Evolutionary conservation across 2,329 filamentous ascomycete species (phyloP).

Genomic region (Stenocarpella maydis): DNA sequence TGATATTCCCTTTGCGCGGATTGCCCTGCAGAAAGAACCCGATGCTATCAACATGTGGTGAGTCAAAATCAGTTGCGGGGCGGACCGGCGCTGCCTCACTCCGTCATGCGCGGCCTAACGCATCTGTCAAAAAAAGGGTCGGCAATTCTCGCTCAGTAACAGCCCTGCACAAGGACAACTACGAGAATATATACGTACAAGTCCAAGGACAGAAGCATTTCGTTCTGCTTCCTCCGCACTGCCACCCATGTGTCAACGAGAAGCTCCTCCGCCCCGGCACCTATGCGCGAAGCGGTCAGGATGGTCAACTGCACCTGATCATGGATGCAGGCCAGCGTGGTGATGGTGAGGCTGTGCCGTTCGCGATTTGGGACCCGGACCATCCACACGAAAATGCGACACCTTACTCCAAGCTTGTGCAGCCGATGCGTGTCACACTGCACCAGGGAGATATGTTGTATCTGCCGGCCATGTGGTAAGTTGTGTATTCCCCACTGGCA

Average conservation of each 20-base stretch:
- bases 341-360: slow-evolving; percentile 60
- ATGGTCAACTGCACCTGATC: slow-evolving; percentile 40
- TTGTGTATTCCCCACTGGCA: slow-evolving; percentile 12
- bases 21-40: slow-evolving; percentile 70
- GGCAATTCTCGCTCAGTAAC: slow-evolving; percentile 76
- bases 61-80: background rate
- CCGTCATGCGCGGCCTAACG: background rate
- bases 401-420: slow-evolving; percentile 65
- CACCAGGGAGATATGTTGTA: slow-evolving; percentile 82
- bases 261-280: slow-evolving; percentile 62
- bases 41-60: slow-evolving; percentile 81
- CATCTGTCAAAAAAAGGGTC: slow-evolving; percentile 54
- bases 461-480: slow-evolving; percentile 79
- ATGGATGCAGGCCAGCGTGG: slow-evolving; percentile 46
- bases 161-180: slow-evolving; percentile 82
- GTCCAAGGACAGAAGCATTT: slow-evolving; percentile 78
- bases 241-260: slow-evolving; percentile 75
- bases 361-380: slow-evolving; percentile 80
- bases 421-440: slow-evolving; percentile 72
- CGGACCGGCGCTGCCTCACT: background rate
- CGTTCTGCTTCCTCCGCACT: slow-evolving; percentile 75
- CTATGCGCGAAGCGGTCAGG: slow-evolving; percentile 58
- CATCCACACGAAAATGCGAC: slow-evolving; percentile 58
- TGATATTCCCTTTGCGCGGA: slow-evolving; percentile 75
- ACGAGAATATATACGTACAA: slow-evolving; percentile 87